Evolutionary conservation across 2,329 filamentous ascomycete genomes (phyloP), one percentile per base, ranked within the genome.

Genomic region (Colletotrichum horii): DNA sequence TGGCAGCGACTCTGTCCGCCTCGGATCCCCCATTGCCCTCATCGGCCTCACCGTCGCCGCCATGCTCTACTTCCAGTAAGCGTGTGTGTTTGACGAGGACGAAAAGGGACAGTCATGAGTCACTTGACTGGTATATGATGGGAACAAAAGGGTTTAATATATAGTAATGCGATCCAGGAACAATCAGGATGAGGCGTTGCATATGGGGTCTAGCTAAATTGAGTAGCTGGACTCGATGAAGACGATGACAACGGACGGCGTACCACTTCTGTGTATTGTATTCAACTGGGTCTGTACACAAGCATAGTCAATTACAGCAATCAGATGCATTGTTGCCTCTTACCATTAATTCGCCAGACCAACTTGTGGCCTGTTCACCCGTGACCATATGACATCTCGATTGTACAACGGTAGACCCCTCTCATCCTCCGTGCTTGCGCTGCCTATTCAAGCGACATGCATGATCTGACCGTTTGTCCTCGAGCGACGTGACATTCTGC

Each of bases 51-150:
- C 85, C 43, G 80, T 84, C 55, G 85, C 83, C 68, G 83, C 84
- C 67, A 83, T 87, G 76, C 74, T 85, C 78, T 85, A 85, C 84
- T 84, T 86, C 78, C 85, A 87, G 82, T 87, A 84, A 81, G 69
- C 74, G 58, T 56, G 32, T 58, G 7, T 60, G 7, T 66, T 38
- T 34, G 24, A 48, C 28, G 60, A 38, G 61, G 61, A 66, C 16
- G 15, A 32, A 32, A 15, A 56, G 58, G 58, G 58, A 48, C 22
- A 52, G 30, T 61, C n/a, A 43, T 26, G 38, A 48, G 68, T 34
- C 28, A 61, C 62, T 65, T 55, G 38, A 62, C 36, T 32, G 64
- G 72, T 76, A 65, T 38, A 77, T 76, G 72, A 77, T 69, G 68
- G 65, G 73, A 72, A 64, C 8, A 66, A 73, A 64, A 72, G n/a